Percentiles rank a stretch among this genome's conserved stretches.
Evolutionary conservation across 2,329 filamentous ascomycete species (phyloP).

Genomic region (Phialocephala subalpina): DNA sequence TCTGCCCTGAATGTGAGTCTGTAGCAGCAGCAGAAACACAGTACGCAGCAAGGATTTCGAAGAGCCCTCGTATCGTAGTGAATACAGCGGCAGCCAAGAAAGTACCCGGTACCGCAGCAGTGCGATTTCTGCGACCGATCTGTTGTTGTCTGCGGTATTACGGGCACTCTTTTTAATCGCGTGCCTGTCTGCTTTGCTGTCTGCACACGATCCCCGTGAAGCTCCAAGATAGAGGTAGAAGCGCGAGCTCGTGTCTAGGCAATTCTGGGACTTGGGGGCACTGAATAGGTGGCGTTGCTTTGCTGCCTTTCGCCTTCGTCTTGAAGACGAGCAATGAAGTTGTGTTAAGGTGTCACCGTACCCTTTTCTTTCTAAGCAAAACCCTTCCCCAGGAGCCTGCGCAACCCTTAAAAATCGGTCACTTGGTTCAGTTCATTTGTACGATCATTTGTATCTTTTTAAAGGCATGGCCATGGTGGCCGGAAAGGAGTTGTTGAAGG

Average conservation of each 20-base stretch:
- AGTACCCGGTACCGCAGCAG: slow-evolving; percentile 10
- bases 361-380: slow-evolving; percentile 37
- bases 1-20: slow-evolving; percentile 1
- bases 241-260: slow-evolving; percentile 36
- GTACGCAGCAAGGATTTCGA: background rate
- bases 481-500: slow-evolving; percentile 26
- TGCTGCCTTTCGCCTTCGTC: slow-evolving; percentile 20
- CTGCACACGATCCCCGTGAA: slow-evolving; percentile 10
- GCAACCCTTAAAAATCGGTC: slow-evolving; percentile 33
- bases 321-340: slow-evolving; percentile 33
- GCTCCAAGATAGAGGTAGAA: slow-evolving; percentile 26
- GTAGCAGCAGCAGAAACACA: slow-evolving; percentile 1
- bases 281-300: slow-evolving; percentile 6
- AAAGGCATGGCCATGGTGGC: slow-evolving; percentile 38
- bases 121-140: background rate
- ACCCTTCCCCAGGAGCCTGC: slow-evolving; percentile 30
- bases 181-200: slow-evolving; percentile 6
- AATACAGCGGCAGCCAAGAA: background rate
- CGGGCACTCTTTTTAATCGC: slow-evolving; percentile 9
- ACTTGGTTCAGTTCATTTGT: slow-evolving; percentile 44
- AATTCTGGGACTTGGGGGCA: slow-evolving; percentile 18
- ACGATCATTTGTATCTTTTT: slow-evolving; percentile 44
- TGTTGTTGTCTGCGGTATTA: slow-evolving; percentile 7
- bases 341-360: slow-evolving; percentile 46
- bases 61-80: background rate